Percentiles rank a stretch among this genome's conserved stretches.
Evolutionary conservation across 768 basidiomycete genomes (phyloP).

Genomic region (Leccinum subgranulosum): DNA sequence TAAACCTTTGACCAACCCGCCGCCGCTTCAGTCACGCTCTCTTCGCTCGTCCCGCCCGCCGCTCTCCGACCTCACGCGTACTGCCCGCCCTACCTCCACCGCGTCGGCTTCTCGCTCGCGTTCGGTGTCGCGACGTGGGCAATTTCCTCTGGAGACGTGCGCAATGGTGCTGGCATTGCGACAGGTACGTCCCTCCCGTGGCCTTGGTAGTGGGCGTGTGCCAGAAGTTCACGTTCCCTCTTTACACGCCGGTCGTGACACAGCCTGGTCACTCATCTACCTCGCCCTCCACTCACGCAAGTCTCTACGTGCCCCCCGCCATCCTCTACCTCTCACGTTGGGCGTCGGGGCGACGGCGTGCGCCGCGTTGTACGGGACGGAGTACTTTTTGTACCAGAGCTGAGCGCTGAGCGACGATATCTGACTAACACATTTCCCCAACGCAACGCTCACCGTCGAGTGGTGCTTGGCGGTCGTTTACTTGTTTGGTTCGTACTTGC

Average conservation of each 20-base stretch:
- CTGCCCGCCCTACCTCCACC: conserved; percentile 42
- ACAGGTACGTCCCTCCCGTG: conserved; percentile 22
- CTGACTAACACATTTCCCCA: background rate
- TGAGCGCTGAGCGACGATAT: conserved; percentile 6
- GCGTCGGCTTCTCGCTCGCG: conserved; percentile 41
- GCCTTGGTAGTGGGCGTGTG: background rate
- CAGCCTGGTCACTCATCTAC: conserved; percentile 48
- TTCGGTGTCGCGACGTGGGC: conserved; percentile 46
- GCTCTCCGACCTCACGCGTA: conserved; percentile 25
- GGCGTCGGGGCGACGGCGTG: conserved; percentile 28
- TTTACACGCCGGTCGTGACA: background rate
- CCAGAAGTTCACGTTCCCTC: background rate
- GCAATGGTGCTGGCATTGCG: conserved; percentile 45
- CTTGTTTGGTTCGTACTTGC: background rate
- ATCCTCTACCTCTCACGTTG: conserved; percentile 34
- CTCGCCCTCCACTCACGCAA: conserved; percentile 38
- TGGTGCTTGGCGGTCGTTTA: background rate
- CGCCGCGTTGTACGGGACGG: conserved; percentile 27
- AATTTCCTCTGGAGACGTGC: conserved; percentile 35
- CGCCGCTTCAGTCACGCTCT: conserved; percentile 33
- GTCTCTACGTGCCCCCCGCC: conserved; percentile 31
- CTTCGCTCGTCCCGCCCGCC: conserved; percentile 35
- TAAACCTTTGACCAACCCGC: background rate
- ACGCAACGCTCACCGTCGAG: background rate
- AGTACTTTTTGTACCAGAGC: conserved; percentile 28